These are phyloP conservation scores for Thozetella sp. DNA, from an alignment of 495 filamentous ascomycete genomes.

Conservation along the genomic window DNA sequence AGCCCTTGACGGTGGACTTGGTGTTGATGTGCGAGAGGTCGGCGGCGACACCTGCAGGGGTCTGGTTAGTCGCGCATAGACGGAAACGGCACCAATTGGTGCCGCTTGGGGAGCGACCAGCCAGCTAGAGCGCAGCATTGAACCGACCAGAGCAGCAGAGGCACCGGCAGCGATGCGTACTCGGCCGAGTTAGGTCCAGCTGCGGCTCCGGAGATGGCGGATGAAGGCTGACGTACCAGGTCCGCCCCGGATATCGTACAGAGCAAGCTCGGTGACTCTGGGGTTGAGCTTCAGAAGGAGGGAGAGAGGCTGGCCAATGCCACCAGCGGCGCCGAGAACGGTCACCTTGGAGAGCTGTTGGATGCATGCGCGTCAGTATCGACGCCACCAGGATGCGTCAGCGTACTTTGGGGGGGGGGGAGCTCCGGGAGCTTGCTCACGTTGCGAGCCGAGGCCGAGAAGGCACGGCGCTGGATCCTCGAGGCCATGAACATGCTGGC, in stretches of 20 bases:
- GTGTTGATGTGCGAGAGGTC: constrained; percentile 99
- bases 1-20: constrained; percentile 91
- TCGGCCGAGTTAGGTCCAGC: background rate
- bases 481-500: constrained; percentile 78
- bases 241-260: constrained; percentile 95
- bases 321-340: constrained; percentile 93
- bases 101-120: too few species aligned
- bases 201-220: background rate
- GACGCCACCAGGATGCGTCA: constrained; percentile 4
- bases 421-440: constrained; percentile 50
- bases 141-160: too few species aligned
- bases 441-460: constrained; percentile 89
- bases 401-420: constrained; percentile 6
- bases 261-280: constrained; percentile 82
- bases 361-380: constrained; percentile 25
- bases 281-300: constrained; percentile 98
- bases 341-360: constrained; percentile 90
- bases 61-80: constrained; percentile 4
- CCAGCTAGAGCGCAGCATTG: constrained; percentile 3
- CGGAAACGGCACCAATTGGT: constrained; percentile 13
- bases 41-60: constrained; percentile 83
- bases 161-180: background rate
- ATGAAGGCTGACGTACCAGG: constrained; percentile 70
- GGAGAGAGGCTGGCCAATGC: constrained; percentile 97
- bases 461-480: constrained; percentile 84